Base-by-base conservation (phyloP, 169 alveolate species). In the Perkinsus olseni region DNA sequence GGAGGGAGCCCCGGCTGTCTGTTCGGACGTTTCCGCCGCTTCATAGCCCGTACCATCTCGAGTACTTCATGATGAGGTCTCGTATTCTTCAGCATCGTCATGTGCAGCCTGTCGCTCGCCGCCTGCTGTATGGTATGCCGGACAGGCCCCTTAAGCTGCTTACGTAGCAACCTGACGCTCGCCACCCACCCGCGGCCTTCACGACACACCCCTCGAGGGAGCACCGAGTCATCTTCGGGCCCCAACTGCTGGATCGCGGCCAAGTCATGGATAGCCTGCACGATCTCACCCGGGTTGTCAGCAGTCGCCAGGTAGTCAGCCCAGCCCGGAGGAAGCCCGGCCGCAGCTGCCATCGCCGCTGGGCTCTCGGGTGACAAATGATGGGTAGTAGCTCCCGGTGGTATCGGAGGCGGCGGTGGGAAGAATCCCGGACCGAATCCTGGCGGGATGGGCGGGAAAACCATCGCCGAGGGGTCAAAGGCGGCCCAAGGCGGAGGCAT, bases 251-350 rank as follows among this genome's bases (percentile, higher is more conserved):
- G 82, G 28, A 62, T 62, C 1, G 82, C 82, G 0, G 82, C 82
- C 37, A 62, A 28, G 82, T 62, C 82, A 24, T 62, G 82, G 1
- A 62, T 62, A 28, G 82, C 82, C 82, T 62, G 82, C 1, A 62
- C 82, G 82, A 62, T 62, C 82, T 62, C 82, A 4, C 82, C 82
- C 82, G 82, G 82, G 82, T 62, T 62, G 82, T 62, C 82, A 62
- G 82, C 82, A 62, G 82, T 62, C 31, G 82, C 82, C 13, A 62
- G 82, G 82, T 62, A 62, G 82, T 62, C 82, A 4, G 82, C 82
- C 82, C 82, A 62, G 13, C 82, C 82, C 13, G 82, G 82, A 62
- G 82, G 82, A 4, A 62, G 31, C 36, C 82, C 82, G 1, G 82
- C 82, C 8, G 82, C 82, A 13, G 82, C 82, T 21, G 82, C 82